phyloP scores from a whole-genome alignment of 352 stramenopile genomes.

The Phytophthora hybrid region DNA sequence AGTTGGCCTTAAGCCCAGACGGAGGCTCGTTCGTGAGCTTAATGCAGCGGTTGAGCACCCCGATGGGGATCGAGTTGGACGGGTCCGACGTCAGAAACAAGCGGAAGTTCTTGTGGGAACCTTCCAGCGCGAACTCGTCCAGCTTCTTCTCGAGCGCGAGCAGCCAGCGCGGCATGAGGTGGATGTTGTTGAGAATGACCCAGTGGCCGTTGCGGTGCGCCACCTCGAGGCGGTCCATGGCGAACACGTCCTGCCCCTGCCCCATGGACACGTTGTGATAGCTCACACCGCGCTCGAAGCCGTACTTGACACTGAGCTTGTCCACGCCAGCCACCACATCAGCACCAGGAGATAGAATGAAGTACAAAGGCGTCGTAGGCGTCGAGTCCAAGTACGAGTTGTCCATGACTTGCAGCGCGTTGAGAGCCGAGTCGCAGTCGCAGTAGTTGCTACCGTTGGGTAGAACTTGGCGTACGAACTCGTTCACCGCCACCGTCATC shows the following conservation, averaged over 20 bases:
- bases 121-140: conserved; percentile 95
- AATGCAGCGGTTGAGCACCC: conserved; percentile 96
- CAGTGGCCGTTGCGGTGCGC: conserved; percentile 97
- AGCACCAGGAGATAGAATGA: conserved; percentile 96
- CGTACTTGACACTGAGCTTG: conserved; percentile 95
- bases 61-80: conserved; percentile 94
- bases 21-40: conserved; percentile 98
- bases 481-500: conserved; percentile 95
- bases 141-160: conserved; percentile 97
- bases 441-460: conserved; percentile 95
- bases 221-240: conserved; percentile 95
- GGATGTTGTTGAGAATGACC: conserved; percentile 99
- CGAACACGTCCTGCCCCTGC: conserved; percentile 96
- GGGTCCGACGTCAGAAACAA: conserved; percentile 96
- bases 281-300: conserved; percentile 95
- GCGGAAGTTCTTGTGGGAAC: conserved; percentile 95
- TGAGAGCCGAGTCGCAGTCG: conserved; percentile 97
- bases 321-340: conserved; percentile 97
- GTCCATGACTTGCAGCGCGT: conserved; percentile 96
- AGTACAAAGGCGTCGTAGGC: conserved; percentile 96
- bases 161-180: conserved; percentile 97
- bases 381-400: conserved; percentile 95
- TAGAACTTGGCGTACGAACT: conserved; percentile 95
- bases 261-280: conserved; percentile 99
- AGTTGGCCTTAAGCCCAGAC: conserved; percentile 95